These are phyloP conservation scores for Funneliformis mosseae DNA, from an alignment of 192 early-diverging fungal species.

Conservation along the genomic window DNA sequence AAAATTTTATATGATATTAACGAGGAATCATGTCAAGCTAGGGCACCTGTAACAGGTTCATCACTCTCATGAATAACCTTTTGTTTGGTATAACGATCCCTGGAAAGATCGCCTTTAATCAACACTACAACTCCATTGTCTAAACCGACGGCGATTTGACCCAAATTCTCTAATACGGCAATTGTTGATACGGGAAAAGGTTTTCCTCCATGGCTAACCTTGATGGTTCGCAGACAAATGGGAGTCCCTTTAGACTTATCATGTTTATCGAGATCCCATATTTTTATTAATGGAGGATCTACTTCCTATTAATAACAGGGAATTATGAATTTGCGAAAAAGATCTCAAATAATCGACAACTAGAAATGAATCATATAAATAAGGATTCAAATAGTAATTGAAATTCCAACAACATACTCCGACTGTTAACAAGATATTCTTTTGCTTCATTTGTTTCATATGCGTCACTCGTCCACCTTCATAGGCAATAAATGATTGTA, in stretches of 20 bases:
- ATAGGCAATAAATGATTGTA: constrained; percentile 65
- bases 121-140: constrained; percentile 90
- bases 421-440: constrained; percentile 79
- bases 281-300: constrained; percentile 65
- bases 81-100: constrained; percentile 75
- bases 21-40: background rate
- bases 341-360: background rate
- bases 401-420: constrained; percentile 56
- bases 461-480: constrained; percentile 75
- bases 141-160: constrained; percentile 90
- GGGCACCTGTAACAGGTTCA: constrained; percentile 78
- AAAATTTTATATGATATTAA: constrained; percentile 38
- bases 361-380: background rate
- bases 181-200: constrained; percentile 73
- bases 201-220: constrained; percentile 65
- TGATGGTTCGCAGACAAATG: constrained; percentile 61
- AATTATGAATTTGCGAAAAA: background rate
- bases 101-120: constrained; percentile 78
- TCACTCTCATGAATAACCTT: constrained; percentile 82
- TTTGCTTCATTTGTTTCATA: constrained; percentile 76
- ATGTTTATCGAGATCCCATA: constrained; percentile 82
- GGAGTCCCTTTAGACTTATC: constrained; percentile 53
- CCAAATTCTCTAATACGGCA: constrained; percentile 74
- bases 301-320: constrained; percentile 48
- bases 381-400: background rate